A percentile compares a stretch with the other conserved stretches of the same genome.
Evolutionary conservation across 1,284 basidiomycete genomes (phyloP).

Genomic region (Veloboletus limbatus): DNA sequence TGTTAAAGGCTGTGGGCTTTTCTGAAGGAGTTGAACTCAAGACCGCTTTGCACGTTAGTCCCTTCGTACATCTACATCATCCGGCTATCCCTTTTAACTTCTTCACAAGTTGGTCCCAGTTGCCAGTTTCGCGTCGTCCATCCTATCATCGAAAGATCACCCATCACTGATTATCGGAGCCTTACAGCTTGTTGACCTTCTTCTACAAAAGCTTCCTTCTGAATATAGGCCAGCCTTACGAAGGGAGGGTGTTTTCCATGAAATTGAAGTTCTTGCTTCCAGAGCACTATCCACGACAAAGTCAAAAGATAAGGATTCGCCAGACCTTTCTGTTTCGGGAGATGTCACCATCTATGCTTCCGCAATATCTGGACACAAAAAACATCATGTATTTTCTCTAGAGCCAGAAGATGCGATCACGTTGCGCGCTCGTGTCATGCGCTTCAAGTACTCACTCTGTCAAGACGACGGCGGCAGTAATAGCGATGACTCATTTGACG

Average conservation of each 20-base stretch:
- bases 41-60: constrained; percentile 65
- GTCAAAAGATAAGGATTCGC: constrained; percentile 48
- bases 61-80: constrained; percentile 2
- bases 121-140: constrained; percentile 88
- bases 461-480: constrained; percentile 58
- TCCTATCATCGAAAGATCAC: constrained; percentile 88
- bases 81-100: constrained; percentile 2
- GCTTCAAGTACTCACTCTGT: constrained; percentile 70
- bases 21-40: constrained; percentile 76
- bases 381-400: constrained; percentile 57
- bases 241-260: constrained; percentile 91
- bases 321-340: constrained; percentile 39
- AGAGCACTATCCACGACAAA: constrained; percentile 57
- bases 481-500: constrained; percentile 63
- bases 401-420: constrained; percentile 90
- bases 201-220: constrained; percentile 76
- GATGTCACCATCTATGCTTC: constrained; percentile 37
- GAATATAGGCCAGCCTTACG: constrained; percentile 86
- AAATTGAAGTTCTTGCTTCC: constrained; percentile 75
- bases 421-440: constrained; percentile 80
- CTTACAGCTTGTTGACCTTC: constrained; percentile 86
- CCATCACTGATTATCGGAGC: constrained; percentile 81
- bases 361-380: constrained; percentile 63
- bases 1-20: constrained; percentile 89
- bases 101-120: constrained; percentile 75